A percentile compares a stretch with the other conserved stretches of the same genome.
Conservation (phyloP, 805 yeast species). For the Ogataea neopini region DNA sequence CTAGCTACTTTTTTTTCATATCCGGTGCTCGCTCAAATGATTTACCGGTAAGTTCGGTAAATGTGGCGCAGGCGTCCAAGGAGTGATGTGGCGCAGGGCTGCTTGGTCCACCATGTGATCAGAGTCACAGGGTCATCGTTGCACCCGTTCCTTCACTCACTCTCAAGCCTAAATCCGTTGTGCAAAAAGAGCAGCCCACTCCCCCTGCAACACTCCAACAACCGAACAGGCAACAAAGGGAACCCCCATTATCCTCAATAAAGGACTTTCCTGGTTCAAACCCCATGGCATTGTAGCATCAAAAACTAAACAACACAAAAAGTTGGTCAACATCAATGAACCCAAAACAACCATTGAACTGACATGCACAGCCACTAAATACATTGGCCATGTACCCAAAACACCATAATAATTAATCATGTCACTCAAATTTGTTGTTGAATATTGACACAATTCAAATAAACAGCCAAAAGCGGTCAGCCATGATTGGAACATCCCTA, state of each 20-base stretch:
- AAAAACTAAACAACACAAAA: conserved; percentile 16
- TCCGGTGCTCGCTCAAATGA: conserved; percentile 1
- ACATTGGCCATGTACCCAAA: not conserved
- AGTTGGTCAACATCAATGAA: conserved; percentile 19
- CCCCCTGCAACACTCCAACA: conserved; percentile 14
- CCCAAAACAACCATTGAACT: conserved; percentile 18
- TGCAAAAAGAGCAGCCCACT: conserved; percentile 15
- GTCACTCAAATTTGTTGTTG: conserved; percentile 21
- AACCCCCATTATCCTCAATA: conserved; percentile 12
- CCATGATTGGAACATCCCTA: conserved; percentile 22
- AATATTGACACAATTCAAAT: conserved; percentile 26
- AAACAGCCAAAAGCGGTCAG: conserved; percentile 25
- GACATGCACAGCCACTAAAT: conserved; percentile 18
- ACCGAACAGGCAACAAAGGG: conserved; percentile 22
- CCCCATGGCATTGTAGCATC: conserved; percentile 19
- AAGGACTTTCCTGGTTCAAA: conserved; percentile 10
- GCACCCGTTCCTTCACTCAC: too few species aligned
- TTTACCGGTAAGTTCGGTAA: not conserved
- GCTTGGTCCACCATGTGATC: too few species aligned
- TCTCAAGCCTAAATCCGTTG: not conserved
- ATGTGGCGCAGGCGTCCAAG: not conserved
- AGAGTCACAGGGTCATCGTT: too few species aligned
- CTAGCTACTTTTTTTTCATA: not conserved
- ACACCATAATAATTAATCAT: conserved; percentile 19
- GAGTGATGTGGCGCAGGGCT: too few species aligned